Base-by-base conservation (phyloP, 2,329 filamentous ascomycete species). In the Didymella sp. region DNA sequence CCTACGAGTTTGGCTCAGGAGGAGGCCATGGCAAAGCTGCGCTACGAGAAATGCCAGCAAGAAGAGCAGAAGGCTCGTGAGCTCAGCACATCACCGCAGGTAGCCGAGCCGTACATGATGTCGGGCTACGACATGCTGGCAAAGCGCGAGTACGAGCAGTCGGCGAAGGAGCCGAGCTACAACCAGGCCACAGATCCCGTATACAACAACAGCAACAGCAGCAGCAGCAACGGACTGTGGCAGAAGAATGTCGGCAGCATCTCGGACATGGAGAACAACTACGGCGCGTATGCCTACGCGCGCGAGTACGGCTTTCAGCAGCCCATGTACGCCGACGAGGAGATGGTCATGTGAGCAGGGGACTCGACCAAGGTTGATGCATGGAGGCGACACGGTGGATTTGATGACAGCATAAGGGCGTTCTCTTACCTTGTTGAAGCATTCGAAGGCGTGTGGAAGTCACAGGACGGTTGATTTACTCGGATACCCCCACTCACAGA, bases 71-170 rank as follows among this genome's bases (percentile, higher is more conserved):
- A 72, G n/a, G 60, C 64, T 27, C 61, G 57, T n/a, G 59, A 63
- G 41, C 50, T 65, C n/a, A 63, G 60, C 37, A 49, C 62, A 9
- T 65, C 63, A 6, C 64, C 64, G 28, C 61, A 75, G 42, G 81
- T 85, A 59, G 86, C 85, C 35, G 91, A 96, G 75, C 92, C 92
- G 0, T 96, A 96, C 76, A 96, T 96, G 85, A 76, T 85, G 44
- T 88, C 86, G 6, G 92, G 92, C 13, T 96, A 96, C 72, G 89
- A 91, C 68, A 81, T 85, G 69, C 78, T 90, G 55, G 86, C 88
- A 56, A 81, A 82, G 56, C 81, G 85, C 51, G 87, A 90, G 69
- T 86, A 88, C 60, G 83, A 89, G 66, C 78, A 81, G 52, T 82
- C 81, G 2, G 77, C 76, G 2, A 76, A 56, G 70, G 33, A 50